phyloP scores from a whole-genome alignment of 2,329 filamentous ascomycete species.

The Podosphaera aphanis region DNA sequence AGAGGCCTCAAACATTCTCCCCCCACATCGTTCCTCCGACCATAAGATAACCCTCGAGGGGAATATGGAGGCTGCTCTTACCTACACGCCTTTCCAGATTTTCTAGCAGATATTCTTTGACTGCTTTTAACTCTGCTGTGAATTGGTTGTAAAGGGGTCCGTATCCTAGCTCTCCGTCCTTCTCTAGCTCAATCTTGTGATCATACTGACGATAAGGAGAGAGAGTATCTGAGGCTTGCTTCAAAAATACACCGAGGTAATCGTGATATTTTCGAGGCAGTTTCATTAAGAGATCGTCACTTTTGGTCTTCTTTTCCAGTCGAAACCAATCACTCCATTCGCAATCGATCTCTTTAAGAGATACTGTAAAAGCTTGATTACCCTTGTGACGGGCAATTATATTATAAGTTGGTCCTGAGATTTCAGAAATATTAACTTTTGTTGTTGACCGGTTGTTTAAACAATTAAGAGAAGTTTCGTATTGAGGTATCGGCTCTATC shows the following conservation, averaged over 20 bases:
- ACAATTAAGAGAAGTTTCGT: background rate
- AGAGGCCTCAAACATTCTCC: too few species aligned
- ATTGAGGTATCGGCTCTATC: background rate
- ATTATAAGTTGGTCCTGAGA: background rate
- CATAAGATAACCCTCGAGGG: too few species aligned
- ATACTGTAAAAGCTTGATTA: background rate
- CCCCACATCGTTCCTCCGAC: too few species aligned
- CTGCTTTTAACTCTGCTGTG: background rate
- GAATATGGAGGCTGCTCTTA: too few species aligned
- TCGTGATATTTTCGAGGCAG: background rate
- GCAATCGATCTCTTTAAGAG: background rate
- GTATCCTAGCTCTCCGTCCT: background rate
- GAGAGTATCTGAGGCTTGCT: background rate
- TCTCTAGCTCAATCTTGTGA: background rate
- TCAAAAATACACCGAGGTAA: background rate
- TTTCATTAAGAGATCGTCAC: background rate
- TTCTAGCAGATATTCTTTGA: conserved; percentile 1
- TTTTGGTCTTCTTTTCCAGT: too few species aligned
- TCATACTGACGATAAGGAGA: background rate
- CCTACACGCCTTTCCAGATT: too few species aligned
- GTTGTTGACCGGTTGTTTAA: too few species aligned
- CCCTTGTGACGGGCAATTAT: background rate
- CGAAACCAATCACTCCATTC: background rate
- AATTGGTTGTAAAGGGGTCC: background rate
- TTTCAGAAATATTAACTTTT: background rate